These are phyloP conservation scores for Hypoxylon trugodes DNA, from an alignment of 495 filamentous ascomycete species.

Conservation along the genomic window DNA sequence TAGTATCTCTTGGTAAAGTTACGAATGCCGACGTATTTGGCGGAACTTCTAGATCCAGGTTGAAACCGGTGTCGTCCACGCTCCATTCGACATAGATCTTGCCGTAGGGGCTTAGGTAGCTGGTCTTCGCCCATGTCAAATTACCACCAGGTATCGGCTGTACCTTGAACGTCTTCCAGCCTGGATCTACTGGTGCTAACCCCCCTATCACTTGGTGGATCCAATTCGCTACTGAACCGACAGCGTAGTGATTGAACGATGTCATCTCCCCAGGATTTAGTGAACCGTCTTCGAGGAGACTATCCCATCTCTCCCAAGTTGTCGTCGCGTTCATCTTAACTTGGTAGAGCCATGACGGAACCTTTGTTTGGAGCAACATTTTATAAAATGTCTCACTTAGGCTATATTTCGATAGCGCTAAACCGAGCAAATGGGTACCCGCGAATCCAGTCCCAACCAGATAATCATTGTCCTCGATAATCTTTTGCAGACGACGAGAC, in stretches of 20 bases:
- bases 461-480: constrained; percentile 53
- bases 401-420: constrained; percentile 51
- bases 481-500: constrained; percentile 44
- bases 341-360: constrained; percentile 62
- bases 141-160: constrained; percentile 42
- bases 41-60: constrained; percentile 37
- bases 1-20: constrained; percentile 25
- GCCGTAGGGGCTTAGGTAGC: constrained; percentile 44
- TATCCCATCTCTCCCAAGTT: constrained; percentile 67
- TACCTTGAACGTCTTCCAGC: constrained; percentile 48
- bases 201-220: constrained; percentile 47
- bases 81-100: constrained; percentile 35
- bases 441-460: constrained; percentile 63
- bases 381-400: constrained; percentile 45
- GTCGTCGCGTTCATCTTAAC: constrained; percentile 62
- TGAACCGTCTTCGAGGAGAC: constrained; percentile 57
- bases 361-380: constrained; percentile 45
- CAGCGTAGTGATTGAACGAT: constrained; percentile 57
- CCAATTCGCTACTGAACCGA: constrained; percentile 47
- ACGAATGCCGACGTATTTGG: constrained; percentile 42
- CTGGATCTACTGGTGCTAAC: constrained; percentile 42
- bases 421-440: constrained; percentile 59
- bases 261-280: constrained; percentile 64
- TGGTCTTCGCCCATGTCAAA: constrained; percentile 41
- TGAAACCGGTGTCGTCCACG: constrained; percentile 38